A percentile compares a stretch with the other conserved stretches of the same genome.
Conservation (phyloP, 345 rosid genomes). For the Eucalyptus victrix region DNA sequence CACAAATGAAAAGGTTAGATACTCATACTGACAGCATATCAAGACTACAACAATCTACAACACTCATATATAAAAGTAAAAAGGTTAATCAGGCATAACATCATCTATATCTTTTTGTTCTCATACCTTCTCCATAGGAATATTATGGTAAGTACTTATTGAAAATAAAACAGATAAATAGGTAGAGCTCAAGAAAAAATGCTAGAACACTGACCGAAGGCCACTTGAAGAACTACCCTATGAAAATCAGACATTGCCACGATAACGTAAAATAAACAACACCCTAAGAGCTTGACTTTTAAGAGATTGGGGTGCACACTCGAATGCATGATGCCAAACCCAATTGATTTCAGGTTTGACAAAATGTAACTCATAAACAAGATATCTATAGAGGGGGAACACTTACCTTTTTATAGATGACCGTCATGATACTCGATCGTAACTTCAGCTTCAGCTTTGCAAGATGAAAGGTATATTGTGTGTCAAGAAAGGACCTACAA, state of each 20-base stretch:
- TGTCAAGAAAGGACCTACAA: constrained; percentile 82
- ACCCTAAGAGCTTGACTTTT: background rate
- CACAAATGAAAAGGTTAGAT: constrained; percentile 1
- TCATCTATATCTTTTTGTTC: background rate
- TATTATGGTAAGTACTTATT: background rate
- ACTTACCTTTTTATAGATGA: constrained; percentile 67
- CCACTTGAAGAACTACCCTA: background rate
- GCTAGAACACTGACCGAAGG: background rate
- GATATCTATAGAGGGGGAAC: background rate
- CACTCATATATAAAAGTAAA: background rate
- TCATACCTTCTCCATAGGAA: background rate
- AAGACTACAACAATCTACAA: background rate
- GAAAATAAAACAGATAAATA: background rate
- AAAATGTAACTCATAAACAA: background rate
- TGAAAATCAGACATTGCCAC: background rate
- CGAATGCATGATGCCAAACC: background rate
- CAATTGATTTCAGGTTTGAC: background rate
- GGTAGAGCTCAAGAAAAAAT: background rate
- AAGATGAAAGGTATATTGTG: constrained; percentile 65
- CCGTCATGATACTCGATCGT: constrained; percentile 77
- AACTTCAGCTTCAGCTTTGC: constrained; percentile 74
- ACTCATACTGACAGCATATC: background rate
- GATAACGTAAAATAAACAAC: background rate
- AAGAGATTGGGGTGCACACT: background rate
- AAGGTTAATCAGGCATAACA: background rate